Base-by-base conservation (phyloP, 306 rosid genomes). In the Parietaria judaica region DNA sequence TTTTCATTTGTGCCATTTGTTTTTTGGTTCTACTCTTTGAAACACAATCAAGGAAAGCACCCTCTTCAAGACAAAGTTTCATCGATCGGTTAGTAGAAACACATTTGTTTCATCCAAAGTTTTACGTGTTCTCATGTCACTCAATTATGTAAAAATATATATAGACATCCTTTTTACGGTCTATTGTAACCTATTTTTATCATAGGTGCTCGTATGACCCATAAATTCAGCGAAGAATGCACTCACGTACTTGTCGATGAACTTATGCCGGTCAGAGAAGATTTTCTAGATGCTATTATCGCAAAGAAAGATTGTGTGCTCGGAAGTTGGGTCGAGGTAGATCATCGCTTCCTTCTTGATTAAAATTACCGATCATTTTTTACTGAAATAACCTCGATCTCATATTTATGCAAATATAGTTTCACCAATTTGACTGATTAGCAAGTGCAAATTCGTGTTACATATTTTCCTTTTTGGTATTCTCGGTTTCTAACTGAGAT, bases 171-270 rank as follows among this genome's bases (percentile, higher is more conserved):
- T 14, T 49, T 49, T 14, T 7, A 49, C 52, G 6, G 12, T 8
- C n/a, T n/a, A n/a, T 49, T 9, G 6, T 49, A 9, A 49, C 14
- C 3, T 49, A 8, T 54, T 60, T 76, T 70, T 65, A 59, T 78
- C 54, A 14, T 66, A 91, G 97, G 97, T 70, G 96, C 92, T 66
- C 56, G 55, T 60, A 64, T 80, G 59, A 77, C 71, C 64, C 63
- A 51, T 66, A 68, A 64, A 70, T 68, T 81, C 46, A 61, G 63
- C 72, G 79, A 74, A 56, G 95, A 82, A 71, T 91, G 92, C 83
- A 91, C 97, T n/a, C 96, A 91, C 65, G 83, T 83, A 36, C 83
- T 91, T 78, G 87, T 87, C 56, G 96, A 87, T 66, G 86, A 85
- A 66, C 73, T 74, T 54, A 78, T 60, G 83, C 86, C 92, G 35